phyloP scores from a whole-genome alignment of 2,329 filamentous ascomycete species.

The Colletotrichum tanaceti region DNA sequence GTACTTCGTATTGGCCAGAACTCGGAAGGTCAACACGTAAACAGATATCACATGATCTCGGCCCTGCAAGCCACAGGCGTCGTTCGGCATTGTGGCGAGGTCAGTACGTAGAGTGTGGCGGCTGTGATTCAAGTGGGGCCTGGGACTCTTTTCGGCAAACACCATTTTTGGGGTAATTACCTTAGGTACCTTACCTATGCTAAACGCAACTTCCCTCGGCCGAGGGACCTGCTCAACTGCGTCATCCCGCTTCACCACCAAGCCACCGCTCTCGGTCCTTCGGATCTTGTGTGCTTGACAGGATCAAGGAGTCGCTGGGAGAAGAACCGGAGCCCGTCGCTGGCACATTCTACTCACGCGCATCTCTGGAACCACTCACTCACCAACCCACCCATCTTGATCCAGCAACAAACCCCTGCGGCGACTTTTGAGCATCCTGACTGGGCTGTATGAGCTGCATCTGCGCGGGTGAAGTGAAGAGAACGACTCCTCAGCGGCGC shows the following conservation, averaged over 20 bases:
- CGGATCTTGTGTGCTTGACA: not conserved
- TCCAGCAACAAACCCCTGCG: not conserved
- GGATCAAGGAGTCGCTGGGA: not conserved
- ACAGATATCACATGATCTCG: conserved; percentile 33
- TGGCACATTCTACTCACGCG: not conserved
- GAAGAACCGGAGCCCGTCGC: not conserved
- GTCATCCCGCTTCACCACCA: conserved; percentile 12
- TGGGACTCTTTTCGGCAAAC: conserved; percentile 4
- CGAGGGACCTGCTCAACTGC: conserved; percentile 14
- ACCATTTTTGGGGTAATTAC: conserved; percentile 5
- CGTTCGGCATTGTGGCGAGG: conserved; percentile 9
- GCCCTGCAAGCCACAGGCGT: conserved; percentile 29
- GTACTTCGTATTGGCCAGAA: too few species aligned
- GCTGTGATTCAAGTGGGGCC: not conserved
- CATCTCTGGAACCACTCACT: not conserved
- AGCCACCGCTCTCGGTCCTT: not conserved
- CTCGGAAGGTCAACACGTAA: not conserved
- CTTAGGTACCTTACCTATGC: too few species aligned
- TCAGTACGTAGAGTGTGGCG: not conserved
- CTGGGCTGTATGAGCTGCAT: not conserved
- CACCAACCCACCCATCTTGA: not conserved
- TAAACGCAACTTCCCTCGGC: not conserved
- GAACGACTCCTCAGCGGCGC: not conserved
- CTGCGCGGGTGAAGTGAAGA: not conserved
- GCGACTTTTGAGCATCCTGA: not conserved